Base-by-base conservation (phyloP, 805 yeast species). In the Candida ficus region DNA sequence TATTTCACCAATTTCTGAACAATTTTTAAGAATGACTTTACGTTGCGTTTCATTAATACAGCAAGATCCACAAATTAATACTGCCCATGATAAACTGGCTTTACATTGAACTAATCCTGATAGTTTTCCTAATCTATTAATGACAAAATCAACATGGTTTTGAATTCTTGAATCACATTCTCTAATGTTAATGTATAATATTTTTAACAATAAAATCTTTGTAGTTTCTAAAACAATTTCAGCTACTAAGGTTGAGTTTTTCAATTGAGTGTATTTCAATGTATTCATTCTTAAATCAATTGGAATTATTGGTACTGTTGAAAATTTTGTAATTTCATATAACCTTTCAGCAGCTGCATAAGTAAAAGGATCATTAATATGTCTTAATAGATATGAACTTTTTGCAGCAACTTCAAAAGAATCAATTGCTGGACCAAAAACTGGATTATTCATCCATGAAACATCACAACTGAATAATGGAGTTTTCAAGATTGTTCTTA, bases 381-480 rank as follows among this genome's bases (percentile, higher is more conserved):
- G 41, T 20, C 50, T 35, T 35, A 46, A 19, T 11, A 67, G 44
- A 53, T 62, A 66, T 1, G 64, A 56, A 1, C 62, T 57, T 41
- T 66, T 67, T 4, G 67, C 64, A 9, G 60, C 56, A 5, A 61
- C 33, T 40, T 66, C 69, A 43, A 53, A 66, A 0, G 66, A 47
- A 12, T 58, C 64, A 4, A 56, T 46, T 1, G 68, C 59, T 7
- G 69, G 62, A 2, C 72, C 72, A 10, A 64, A 43, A 1, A 67
- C 61, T 0, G 72, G 72, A 42, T 67, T 64, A 40, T 66, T 67
- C 68, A 66, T 64, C 70, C 70, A 67, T n/a, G 50, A 49, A n/a
- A 61, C 62, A 12, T 57, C 60, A 44, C 66, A 58, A 21, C 58
- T 53, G 44, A 61, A 66, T 4, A 70, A 42, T 12, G 70, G 72